These are phyloP conservation scores for Trichophyton verrucosum DNA, from an alignment of 2,329 filamentous ascomycete species.

Conservation along the genomic window DNA sequence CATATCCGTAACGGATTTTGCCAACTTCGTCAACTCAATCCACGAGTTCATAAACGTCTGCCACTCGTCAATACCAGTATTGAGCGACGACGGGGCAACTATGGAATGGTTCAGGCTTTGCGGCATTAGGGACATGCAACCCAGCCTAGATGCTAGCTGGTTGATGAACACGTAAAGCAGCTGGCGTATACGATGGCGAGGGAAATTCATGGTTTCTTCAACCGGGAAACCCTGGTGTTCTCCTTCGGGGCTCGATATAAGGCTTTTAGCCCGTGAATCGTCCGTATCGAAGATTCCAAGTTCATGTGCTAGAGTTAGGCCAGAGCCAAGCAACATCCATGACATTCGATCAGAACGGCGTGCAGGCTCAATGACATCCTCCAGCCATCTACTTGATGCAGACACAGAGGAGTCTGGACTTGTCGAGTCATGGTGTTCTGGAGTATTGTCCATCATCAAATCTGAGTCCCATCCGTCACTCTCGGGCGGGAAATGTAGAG, in stretches of 20 bases:
- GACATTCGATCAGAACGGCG: conserved; percentile 46
- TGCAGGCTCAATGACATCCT: conserved; percentile 43
- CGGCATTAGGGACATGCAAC: conserved; percentile 41
- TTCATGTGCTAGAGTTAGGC: conserved; percentile 42
- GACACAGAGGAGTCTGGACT: conserved; percentile 17
- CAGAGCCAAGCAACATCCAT: conserved; percentile 47
- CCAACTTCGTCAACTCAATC: conserved; percentile 38
- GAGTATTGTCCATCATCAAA: conserved; percentile 28
- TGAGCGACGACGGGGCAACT: conserved; percentile 28
- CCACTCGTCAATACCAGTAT: conserved; percentile 33
- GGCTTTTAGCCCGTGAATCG: conserved; percentile 19
- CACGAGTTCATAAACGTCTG: conserved; percentile 42
- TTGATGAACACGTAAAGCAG: conserved; percentile 38
- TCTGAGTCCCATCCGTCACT: conserved; percentile 45
- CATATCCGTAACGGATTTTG: conserved; percentile 42
- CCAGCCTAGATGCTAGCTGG: conserved; percentile 40
- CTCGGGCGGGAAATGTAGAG: conserved; percentile 42
- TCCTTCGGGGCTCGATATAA: conserved; percentile 11
- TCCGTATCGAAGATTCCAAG: conserved; percentile 38
- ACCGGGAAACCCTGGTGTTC: conserved; percentile 11
- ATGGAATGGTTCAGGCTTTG: conserved; percentile 31
- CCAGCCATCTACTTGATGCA: conserved; percentile 35
- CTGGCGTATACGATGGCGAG: conserved; percentile 25
- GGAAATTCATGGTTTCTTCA: conserved; percentile 21
- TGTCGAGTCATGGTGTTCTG: conserved; percentile 12